Conservation (phyloP, 2,329 filamentous ascomycete genomes). For the Cladosporium sp. region DNA sequence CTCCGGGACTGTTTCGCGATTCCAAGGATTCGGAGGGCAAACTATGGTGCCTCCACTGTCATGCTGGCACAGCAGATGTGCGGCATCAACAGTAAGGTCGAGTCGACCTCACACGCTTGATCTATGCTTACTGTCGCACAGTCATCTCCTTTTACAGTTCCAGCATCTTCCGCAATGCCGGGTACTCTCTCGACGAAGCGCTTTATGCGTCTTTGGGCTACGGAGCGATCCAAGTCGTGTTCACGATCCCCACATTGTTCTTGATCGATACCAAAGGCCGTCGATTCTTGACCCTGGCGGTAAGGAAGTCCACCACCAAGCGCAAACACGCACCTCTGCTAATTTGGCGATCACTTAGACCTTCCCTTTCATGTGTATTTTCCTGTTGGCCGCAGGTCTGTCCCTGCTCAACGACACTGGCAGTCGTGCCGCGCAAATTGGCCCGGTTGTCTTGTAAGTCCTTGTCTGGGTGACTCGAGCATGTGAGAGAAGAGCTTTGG, state of each 20-base stretch:
- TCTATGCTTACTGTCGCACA: too few species aligned
- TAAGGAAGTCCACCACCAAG: too few species aligned
- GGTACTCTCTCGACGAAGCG: slow-evolving; percentile 32
- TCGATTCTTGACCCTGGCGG: too few species aligned
- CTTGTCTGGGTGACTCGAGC: too few species aligned
- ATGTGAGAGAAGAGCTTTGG: too few species aligned
- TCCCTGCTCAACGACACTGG: too few species aligned
- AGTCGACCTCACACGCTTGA: too few species aligned
- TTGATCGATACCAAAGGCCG: slow-evolving; percentile 36
- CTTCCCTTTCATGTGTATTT: too few species aligned
- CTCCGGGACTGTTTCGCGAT: slow-evolving; percentile 48
- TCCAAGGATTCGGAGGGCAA: slow-evolving; percentile 44
- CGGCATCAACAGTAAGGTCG: slow-evolving; percentile 9
- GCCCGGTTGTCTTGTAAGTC: slow-evolving; percentile 23
- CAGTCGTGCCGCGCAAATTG: slow-evolving; percentile 24
- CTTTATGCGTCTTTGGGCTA: slow-evolving; percentile 41
- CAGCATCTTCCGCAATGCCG: slow-evolving; percentile 33
- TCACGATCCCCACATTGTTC: slow-evolving; percentile 37
- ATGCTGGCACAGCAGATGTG: slow-evolving; percentile 33
- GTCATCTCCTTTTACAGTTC: slow-evolving; percentile 36
- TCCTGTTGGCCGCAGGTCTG: too few species aligned
- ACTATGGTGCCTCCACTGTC: slow-evolving; percentile 22
- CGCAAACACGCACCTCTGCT: too few species aligned
- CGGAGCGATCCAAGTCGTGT: slow-evolving; percentile 44
- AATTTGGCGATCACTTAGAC: too few species aligned